Base-by-base conservation (phyloP, 768 basidiomycete species). In the Amyloporia xantha region DNA sequence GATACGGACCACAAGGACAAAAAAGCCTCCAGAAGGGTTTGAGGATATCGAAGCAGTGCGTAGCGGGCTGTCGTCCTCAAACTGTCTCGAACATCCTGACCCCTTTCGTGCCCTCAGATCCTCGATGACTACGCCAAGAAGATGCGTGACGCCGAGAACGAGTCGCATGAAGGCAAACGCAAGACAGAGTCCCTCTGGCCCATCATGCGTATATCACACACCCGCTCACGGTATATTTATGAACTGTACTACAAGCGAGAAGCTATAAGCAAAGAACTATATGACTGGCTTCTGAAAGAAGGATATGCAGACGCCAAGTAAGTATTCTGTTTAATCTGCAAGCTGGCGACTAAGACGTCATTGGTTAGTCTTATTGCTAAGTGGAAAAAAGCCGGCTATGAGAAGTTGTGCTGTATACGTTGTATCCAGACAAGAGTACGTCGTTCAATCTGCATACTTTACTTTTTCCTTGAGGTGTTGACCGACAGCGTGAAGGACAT, bases 71-170 rank as follows among this genome's bases (percentile, higher is more conserved):
- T 15, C 26, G 13, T 5, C 25, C 7, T 27, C 38, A 39, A 33
- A 23, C 21, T 41, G 20, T 19, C 10, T 13, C 19, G 39, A n/a
- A n/a, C 20, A 21, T 15, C 13, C n/a, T 20, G 15, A 23, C 38
- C 15, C 24, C 11, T 3, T 5, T 20, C 19, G 2, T 39, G 30
- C 26, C 25, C 38, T 37, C 17, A 95, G 87, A 85, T 97, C 58
- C 85, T 98, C 56, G 96, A 98, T 57, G 96, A 98, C 69, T 99
- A 98, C 66, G 89, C 91, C 38, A 91, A 92, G 74, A 98, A 96
- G 74, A 99, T 99, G 96, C 76, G 96, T 47, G 96, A 99, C 68
- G 96, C 90, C 1, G 96, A 99, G 75, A 96, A 94, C 62, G 96
- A 99, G 70, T 84, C 86, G 1, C 96, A 99, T 65, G 96, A 99